Evolutionary conservation across 2,329 filamentous ascomycete species (phyloP), one percentile per base, ranked within the genome.

Genomic region (Alternaria metachromatica): DNA sequence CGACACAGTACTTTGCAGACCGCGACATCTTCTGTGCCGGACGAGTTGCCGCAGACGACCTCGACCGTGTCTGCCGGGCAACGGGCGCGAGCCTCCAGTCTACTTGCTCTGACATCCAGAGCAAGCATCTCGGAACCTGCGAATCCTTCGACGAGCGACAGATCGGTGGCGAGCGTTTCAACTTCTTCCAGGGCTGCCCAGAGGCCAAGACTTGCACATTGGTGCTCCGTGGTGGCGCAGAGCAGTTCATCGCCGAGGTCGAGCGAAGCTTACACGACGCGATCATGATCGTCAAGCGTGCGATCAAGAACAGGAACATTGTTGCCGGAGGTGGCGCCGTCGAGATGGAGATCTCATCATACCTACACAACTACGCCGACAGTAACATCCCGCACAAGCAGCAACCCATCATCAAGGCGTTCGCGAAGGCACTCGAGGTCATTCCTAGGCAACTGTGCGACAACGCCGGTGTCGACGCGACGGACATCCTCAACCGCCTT

Each of bases 221-320:
- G 20, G 90, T 99, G 44, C 90, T 99, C 67, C 92, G 96, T 78
- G 96, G 96, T 76, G 96, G 96, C 70, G 96, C 96, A 37, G 96
- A 99, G 85, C 96, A 99, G 81, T 99, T 99, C 84, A 99, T 99
- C 75, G 96, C 96, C 62, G 96, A 99, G 82, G 96, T 97, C 2
- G 96, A 99, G 86, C 92, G 96, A 69, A 97, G 93, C 78, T 88
- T 99, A 71, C 96, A 99, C 86, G 96, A 99, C 77, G 96, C 96
- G 73, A 98, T 99, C 83, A 99, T 99, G 96, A 97, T 99, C 76
- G 96, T 99, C 78, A 98, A 98, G 89, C 94, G 96, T 66, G 93
- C 96, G 26, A 93, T 98, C 82, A 93, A 93, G 85, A 97, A 98
- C 86, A 91, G 91, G 78, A 92, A 89, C 78, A 97, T 99, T 70